Evolutionary conservation across 2,329 filamentous ascomycete genomes (phyloP), one percentile per base, ranked within the genome.

Genomic region (Talaromyces sp.): DNA sequence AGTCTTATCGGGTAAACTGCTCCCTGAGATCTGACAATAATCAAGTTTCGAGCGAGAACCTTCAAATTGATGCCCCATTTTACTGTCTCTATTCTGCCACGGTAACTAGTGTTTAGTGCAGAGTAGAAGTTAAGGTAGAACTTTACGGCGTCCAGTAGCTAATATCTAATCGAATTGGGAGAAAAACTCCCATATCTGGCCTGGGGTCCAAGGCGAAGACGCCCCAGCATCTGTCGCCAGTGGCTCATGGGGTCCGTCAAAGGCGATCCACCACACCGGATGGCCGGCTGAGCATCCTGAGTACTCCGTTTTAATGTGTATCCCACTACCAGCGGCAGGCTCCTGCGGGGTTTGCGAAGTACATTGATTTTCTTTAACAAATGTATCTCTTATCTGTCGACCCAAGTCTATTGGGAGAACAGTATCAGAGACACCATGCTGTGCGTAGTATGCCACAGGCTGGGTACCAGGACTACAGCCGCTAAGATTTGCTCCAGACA

Each of bases 401-500:
- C 48, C 56, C 14, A 53, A 54, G 31, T 32, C 17, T 35, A 53
- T 43, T 14, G 48, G 48, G 9, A 58, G 56, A 9, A 58, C 48
- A 27, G 7, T 46, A 54, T 58, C 56, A 53, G 41, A 43, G 24
- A 58, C 56, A 17, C 56, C 56, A 21, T 58, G 56, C 35, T 58
- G 56, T 17, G 19, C 56, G 26, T 58, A 58, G 19, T 58, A 58
- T 24, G 56, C 56, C 19, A 58, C 56, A 43, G 56, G 56, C 6
- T 58, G 46, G 14, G 56, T 53, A 19, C 56, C 56, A 1, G 56
- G 48, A 11, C 48, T 58, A 17, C 56, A 58, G 19, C 56, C 56
- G 17, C 56, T 58, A 12, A 58, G 46, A 53, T 58, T 53, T 9
- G 56, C 56, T 17, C 56, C 56, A 11, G 56, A 58, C 56, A 58